Percentiles rank a stretch among this genome's conserved stretches.
Evolutionary conservation across 2,329 filamentous ascomycete species (phyloP).

Genomic region (Penicillium sp.): DNA sequence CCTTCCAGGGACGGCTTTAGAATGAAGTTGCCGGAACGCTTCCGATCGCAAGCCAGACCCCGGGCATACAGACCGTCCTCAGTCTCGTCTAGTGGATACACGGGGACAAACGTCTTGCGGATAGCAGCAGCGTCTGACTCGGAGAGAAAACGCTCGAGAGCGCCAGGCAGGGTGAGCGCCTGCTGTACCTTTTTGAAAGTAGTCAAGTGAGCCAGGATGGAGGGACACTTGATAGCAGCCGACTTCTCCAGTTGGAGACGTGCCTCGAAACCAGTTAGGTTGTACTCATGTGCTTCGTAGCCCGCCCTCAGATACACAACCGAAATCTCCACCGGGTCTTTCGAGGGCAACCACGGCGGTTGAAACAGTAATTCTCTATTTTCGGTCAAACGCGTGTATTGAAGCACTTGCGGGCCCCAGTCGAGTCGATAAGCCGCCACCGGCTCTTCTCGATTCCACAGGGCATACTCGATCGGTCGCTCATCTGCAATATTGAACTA

Average conservation of each 20-base stretch:
- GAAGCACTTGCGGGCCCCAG: constrained; percentile 32
- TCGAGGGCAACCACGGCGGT: constrained; percentile 19
- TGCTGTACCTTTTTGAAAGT: constrained; percentile 46
- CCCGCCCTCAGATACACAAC: constrained; percentile 45
- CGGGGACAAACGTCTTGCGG: constrained; percentile 35
- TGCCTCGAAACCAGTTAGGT: constrained; percentile 24
- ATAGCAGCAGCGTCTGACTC: constrained; percentile 26
- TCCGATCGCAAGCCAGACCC: constrained; percentile 21
- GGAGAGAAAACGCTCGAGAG: constrained; percentile 34
- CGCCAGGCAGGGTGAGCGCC: constrained; percentile 32
- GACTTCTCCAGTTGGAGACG: constrained; percentile 39
- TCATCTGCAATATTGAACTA: constrained; percentile 45
- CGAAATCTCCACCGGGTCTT: constrained; percentile 35
- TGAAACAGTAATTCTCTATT: constrained; percentile 36
- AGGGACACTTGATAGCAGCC: constrained; percentile 45
- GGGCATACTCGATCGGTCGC: constrained; percentile 44
- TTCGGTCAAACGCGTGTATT: constrained; percentile 28
- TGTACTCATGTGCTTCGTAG: constrained; percentile 42
- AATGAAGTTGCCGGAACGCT: constrained; percentile 30
- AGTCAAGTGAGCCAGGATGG: constrained; percentile 40
- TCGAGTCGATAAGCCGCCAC: constrained; percentile 38
- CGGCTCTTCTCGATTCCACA: constrained; percentile 32
- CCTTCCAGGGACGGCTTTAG: constrained; percentile 46
- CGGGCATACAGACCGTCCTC: constrained; percentile 26
- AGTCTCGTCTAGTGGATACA: constrained; percentile 36